Percentiles rank a stretch among this genome's conserved stretches.
Evolutionary conservation across 2,329 filamentous ascomycete genomes (phyloP).

Genomic region (Dothistroma septosporum): DNA sequence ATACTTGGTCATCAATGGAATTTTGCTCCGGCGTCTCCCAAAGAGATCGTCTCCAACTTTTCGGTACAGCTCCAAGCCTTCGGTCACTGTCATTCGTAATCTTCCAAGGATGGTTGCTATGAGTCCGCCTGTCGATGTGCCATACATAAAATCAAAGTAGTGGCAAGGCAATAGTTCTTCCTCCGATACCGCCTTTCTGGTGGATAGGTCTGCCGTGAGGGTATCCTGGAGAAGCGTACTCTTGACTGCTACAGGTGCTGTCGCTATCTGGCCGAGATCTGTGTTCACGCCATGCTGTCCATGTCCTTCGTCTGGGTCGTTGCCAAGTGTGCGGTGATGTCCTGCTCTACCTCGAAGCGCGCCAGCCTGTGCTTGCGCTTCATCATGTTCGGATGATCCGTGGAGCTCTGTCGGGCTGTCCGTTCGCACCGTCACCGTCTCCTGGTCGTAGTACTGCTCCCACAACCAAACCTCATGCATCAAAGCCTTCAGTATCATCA

Average conservation of each 20-base stretch:
- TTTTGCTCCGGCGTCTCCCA: slow-evolving; percentile 40
- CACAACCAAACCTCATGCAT: slow-evolving; percentile 48
- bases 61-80: slow-evolving; percentile 47
- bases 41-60: slow-evolving; percentile 48
- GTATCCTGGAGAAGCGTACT: slow-evolving; percentile 17
- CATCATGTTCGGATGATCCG: not conserved
- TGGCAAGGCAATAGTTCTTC: slow-evolving; percentile 48
- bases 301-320: slow-evolving; percentile 17
- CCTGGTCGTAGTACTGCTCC: slow-evolving; percentile 39
- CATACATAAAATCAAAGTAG: slow-evolving; percentile 54
- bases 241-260: slow-evolving; percentile 15
- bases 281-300: slow-evolving; percentile 16
- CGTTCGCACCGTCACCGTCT: slow-evolving; percentile 14
- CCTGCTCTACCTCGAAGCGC: slow-evolving; percentile 15
- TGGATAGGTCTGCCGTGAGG: slow-evolving; percentile 20
- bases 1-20: slow-evolving; percentile 49
- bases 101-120: slow-evolving; percentile 50
- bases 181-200: slow-evolving; percentile 35
- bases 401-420: slow-evolving; percentile 19
- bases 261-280: slow-evolving; percentile 7
- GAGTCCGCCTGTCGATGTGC: slow-evolving; percentile 50
- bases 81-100: slow-evolving; percentile 47
- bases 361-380: slow-evolving; percentile 17
- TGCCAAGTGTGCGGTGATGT: slow-evolving; percentile 12
- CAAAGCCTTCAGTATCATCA: slow-evolving; percentile 47